Base-by-base conservation (phyloP, 1,284 basidiomycete genomes). In the Mycena sp. region DNA sequence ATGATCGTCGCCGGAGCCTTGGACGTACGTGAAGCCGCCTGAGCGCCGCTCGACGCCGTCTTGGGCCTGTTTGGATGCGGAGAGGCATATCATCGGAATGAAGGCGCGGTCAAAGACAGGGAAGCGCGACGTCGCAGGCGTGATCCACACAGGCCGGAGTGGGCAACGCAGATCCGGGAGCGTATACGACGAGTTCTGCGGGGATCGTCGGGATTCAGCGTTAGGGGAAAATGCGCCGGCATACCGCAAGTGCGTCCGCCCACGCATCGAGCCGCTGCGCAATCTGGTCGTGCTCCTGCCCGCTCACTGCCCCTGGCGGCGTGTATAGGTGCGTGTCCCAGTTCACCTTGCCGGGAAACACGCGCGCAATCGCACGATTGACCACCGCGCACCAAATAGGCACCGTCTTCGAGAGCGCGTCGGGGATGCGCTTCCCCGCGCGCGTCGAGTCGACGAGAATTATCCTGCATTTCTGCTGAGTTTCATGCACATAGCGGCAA, bases 311-410 rank as follows among this genome's bases (percentile, higher is more conserved):
- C 6, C 81, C 79, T 0, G 89, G 87, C 4, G 91, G 86, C 0
- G 91, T 93, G 70, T 89, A 89, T 3, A 95, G 78, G 1, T 73
- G 69, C 0, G 69, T 75, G 62, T 89, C 82, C 88, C 88, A 90
- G 17, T 14, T 26, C 3, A 72, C 56, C 37, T 56, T 55, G 26
- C 73, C 68, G 25, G 71, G 71, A 59, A 68, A 78, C 38, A 46
- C 35, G 48, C 74, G 77, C 49, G 71, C 61, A 16, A 91, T 70
- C 0, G 94, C 94, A 9, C 87, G 83, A 72, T 98, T 99, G 68
- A 99, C 82, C 3, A 97, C 94, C 2, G 93, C 83, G 74, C 97
- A 99, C 97, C 97, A 99, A 48, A 96, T 93, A 0, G 97, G 96
- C 0, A 98, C 85, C 0, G 97, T 99, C 76, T 99, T 99, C 6